phyloP scores from a whole-genome alignment of 345 rosid species.

The Geranium brycei region DNA sequence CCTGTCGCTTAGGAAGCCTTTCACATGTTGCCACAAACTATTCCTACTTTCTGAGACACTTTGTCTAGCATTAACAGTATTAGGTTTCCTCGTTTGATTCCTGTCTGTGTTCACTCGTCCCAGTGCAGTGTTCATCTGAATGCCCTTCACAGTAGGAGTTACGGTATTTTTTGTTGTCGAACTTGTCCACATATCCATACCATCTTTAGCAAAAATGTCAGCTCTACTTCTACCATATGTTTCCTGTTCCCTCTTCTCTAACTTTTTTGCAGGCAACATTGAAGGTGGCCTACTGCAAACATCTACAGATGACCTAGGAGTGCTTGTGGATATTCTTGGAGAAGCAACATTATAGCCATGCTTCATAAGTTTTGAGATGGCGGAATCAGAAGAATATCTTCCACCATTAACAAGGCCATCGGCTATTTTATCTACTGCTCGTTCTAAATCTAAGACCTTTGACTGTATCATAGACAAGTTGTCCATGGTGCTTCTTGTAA shows the following conservation, averaged over 20 bases:
- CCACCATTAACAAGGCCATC: conserved; percentile 26
- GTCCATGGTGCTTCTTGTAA: conserved; percentile 53
- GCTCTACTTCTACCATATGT: conserved; percentile 33
- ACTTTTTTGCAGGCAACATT: conserved; percentile 29
- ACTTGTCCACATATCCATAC: conserved; percentile 29
- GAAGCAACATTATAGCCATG: conserved; percentile 37
- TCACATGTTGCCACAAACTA: conserved; percentile 42
- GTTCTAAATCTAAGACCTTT: conserved; percentile 65
- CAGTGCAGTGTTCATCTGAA: conserved; percentile 28
- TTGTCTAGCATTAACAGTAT: conserved; percentile 24
- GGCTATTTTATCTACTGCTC: conserved; percentile 46
- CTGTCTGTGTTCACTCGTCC: conserved; percentile 21
- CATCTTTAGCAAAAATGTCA: conserved; percentile 29
- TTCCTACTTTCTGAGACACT: conserved; percentile 22
- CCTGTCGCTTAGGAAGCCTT: conserved; percentile 46
- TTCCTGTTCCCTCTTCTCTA: conserved; percentile 43
- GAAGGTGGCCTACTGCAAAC: conserved; percentile 38
- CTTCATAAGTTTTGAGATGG: conserved; percentile 34
- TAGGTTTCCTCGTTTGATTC: conserved; percentile 24
- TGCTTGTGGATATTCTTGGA: conserved; percentile 54
- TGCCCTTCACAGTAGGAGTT: conserved; percentile 29
- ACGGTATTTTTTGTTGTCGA: conserved; percentile 22
- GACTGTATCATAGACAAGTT: conserved; percentile 53
- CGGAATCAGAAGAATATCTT: conserved; percentile 24
- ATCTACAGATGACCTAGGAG: conserved; percentile 57